Conservation (phyloP, 1,284 basidiomycete species). For the Exsudoporus floridanus region DNA sequence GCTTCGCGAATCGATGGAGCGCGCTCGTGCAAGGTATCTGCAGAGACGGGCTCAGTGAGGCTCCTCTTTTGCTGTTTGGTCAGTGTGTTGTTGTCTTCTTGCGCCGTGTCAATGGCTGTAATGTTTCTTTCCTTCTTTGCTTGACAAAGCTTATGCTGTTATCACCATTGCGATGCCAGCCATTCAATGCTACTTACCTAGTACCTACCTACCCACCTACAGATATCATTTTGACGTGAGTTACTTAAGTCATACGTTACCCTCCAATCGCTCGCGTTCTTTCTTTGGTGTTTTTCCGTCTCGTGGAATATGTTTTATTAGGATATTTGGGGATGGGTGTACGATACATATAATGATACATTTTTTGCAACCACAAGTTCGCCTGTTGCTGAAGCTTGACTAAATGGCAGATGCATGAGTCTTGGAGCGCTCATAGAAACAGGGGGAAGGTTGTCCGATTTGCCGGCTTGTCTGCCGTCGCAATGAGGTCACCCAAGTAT, state of each 20-base stretch:
- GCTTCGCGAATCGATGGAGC: slow-evolving; percentile 62
- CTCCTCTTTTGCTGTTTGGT: neutral
- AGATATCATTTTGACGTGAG: slow-evolving; percentile 1
- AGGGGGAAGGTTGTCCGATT: too few relatives aligned
- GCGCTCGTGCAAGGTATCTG: slow-evolving; percentile 48
- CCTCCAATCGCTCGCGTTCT: neutral
- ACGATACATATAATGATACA: neutral
- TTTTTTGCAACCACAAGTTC: neutral
- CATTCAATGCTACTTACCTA: slow-evolving; percentile 1
- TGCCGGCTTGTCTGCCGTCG: too few relatives aligned
- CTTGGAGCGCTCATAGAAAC: too few relatives aligned
- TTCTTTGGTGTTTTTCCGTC: neutral
- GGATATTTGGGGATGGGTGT: slow-evolving; percentile 6
- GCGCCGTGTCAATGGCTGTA: neutral
- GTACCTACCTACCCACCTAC: neutral
- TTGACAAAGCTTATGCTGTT: neutral
- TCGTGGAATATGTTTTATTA: neutral
- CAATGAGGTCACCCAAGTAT: too few relatives aligned
- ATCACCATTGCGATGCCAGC: slow-evolving; percentile 4
- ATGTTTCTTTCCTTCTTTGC: neutral
- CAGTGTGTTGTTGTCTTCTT: slow-evolving; percentile 1
- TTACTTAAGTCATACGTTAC: neutral
- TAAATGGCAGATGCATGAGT: too few relatives aligned
- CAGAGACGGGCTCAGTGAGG: slow-evolving; percentile 21
- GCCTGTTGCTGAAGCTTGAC: too few relatives aligned